Percentiles rank a stretch among this genome's conserved stretches.
Evolutionary conservation across 768 basidiomycete genomes (phyloP).

Genomic region (Rhodocollybia butyracea): DNA sequence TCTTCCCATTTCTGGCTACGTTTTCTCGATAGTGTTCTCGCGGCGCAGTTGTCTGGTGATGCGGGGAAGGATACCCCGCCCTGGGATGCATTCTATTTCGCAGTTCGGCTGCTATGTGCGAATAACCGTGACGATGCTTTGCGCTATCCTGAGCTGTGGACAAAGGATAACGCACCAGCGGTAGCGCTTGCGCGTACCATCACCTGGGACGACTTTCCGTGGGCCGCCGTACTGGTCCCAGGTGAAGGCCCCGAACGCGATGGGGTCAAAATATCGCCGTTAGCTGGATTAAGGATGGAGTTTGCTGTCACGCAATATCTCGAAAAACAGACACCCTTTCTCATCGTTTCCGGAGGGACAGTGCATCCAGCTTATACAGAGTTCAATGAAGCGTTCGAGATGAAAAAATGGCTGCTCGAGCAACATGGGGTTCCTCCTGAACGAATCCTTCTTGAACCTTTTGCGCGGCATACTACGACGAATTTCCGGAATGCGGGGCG

Average conservation of each 20-base stretch:
- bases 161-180: not conserved
- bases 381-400: not conserved
- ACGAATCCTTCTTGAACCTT: not conserved
- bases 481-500: not conserved
- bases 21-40: not conserved
- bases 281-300: not conserved
- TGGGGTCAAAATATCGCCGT: not conserved
- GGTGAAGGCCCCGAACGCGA: not conserved
- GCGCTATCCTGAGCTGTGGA: not conserved
- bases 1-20: not conserved
- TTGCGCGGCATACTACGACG: not conserved
- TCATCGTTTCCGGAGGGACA: not conserved
- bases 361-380: not conserved
- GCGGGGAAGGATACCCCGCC: not conserved
- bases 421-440: not conserved
- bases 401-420: not conserved
- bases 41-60: not conserved
- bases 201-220: not conserved
- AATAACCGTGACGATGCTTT: not conserved
- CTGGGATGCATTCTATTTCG: not conserved
- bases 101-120: not conserved
- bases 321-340: not conserved
- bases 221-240: not conserved
- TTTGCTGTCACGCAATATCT: not conserved
- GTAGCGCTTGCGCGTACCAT: not conserved